Evolutionary conservation across 78 protist genomes (phyloP), one percentile per base, ranked within the genome.

Genomic region (Dictyostelium firmibasis): DNA sequence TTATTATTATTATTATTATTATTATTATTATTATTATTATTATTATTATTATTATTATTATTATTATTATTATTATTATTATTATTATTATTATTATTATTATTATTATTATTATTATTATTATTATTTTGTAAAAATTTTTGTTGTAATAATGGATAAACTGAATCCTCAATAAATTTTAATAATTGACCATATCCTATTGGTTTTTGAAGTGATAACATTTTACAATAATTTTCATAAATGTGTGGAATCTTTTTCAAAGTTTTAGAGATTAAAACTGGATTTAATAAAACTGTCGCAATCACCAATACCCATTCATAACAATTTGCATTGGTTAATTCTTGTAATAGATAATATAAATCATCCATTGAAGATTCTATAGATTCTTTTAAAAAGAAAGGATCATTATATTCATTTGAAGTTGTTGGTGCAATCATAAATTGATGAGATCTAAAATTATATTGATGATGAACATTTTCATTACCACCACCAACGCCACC

Each of bases 271-370:
- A 92, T 92, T 14, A 83, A 36, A 4, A 84, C 72, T 7, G 92
- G 41, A 57, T 92, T 86, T 81, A 92, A 81, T 11, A 92, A 43
- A 9, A 92, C 91, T 10, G 96, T 84, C 0, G 86, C 96, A n/a
- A 92, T 86, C 27, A 92, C 92, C 6, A 92, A 38, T 10, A 82
- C 87, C 96, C 96, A 92, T 44, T 92, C 96, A 69, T 74, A 44
- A 43, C 96, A 92, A 53, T 79, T 91, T n/a, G 96, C 72, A 62
- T 81, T 83, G 20, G 91, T 84, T n/a, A 92, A 53, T 44, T 92
- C 96, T 57, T 74, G 84, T 14, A 92, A 38, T 9, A 92, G 81
- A 50, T 81, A 89, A 35, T 89, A 89, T 11, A 89, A 74, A 89
- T 89, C 94, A 18, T 89, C 94, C 94, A 89, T 89, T 11, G 87